Percentiles rank a stretch among this genome's conserved stretches.
Conservation (phyloP, 805 yeast species). For the Candida ortonii region DNA sequence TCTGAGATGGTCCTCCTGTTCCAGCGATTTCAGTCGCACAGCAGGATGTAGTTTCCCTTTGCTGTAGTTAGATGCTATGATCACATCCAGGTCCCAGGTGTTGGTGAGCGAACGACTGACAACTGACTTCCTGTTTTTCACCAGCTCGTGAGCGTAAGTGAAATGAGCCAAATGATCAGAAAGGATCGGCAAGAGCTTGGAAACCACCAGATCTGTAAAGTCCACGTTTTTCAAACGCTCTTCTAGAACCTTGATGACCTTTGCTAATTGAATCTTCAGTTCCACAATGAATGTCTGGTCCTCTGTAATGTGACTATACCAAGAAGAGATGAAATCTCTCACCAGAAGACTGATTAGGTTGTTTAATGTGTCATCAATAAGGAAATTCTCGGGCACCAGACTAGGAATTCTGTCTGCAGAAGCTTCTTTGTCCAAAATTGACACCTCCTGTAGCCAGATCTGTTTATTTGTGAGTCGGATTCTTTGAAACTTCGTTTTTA, state of each 20-base stretch:
- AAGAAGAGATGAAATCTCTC: constrained; percentile 51
- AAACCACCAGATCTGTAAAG: constrained; percentile 53
- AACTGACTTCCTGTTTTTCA: constrained; percentile 26
- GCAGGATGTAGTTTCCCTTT: constrained; percentile 60
- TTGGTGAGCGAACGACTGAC: constrained; percentile 18
- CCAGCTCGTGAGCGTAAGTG: constrained; percentile 40
- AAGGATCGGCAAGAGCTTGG: constrained; percentile 58
- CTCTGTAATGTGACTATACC: constrained; percentile 50
- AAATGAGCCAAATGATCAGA: constrained; percentile 61
- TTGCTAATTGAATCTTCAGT: constrained; percentile 43
- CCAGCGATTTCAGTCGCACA: constrained; percentile 37
- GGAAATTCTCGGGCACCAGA: constrained; percentile 44
- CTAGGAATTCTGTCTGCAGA: constrained; percentile 9
- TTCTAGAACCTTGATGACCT: constrained; percentile 41
- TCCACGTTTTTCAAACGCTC: constrained; percentile 45
- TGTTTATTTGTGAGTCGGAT: constrained; percentile 26
- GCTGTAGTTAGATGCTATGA: constrained; percentile 43
- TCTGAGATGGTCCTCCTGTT: constrained; percentile 43
- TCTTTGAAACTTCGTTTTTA: constrained; percentile 11
- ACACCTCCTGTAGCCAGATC: constrained; percentile 32
- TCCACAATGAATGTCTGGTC: constrained; percentile 40
- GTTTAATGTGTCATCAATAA: constrained; percentile 52
- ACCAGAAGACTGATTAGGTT: constrained; percentile 47
- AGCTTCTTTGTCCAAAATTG: constrained; percentile 13
- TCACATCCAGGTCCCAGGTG: constrained; percentile 37